Base-by-base conservation (phyloP, 2,329 filamentous ascomycete species). In the Aspergillus sp. region DNA sequence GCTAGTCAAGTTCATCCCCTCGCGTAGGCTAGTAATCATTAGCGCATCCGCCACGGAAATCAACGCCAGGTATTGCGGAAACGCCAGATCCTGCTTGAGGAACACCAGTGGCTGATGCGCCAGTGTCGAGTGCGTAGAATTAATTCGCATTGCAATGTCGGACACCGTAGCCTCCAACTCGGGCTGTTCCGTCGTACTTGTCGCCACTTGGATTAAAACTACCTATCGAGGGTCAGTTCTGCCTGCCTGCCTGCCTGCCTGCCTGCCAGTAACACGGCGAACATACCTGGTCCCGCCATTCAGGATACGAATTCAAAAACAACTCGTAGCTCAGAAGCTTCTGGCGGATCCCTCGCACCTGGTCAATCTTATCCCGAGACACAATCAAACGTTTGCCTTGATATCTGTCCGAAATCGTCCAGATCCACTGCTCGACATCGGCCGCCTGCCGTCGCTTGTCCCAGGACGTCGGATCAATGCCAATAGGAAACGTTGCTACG, bases 1-100 rank as follows among this genome's bases (percentile, higher is more conserved):
- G 4, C 86, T 90, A 0, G 91, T 96, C 47, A 97, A 70, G 63
- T 96, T 97, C 93, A 97, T 97, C 52, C 91, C 91, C 65, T 97
- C 91, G 44, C 93, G 88, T 57, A 97, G 82, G 62, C 88, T 94
- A 2, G 91, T 94, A 60, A 97, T 93, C 80, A 96, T 93, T 43
- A 97, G 74, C 2, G 85, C 86, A 69, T 97, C 90, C 2, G 91
- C 93, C 44, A 94, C 84, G 3, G 88, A 88, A 41, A 96, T 77
- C 5, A 97, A 74, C 1, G 90, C 91, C n/a, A 97, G 78, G 59
- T 96, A 97, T 62, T 96, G 90, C 0, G 86, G 76, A 62, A 94
- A 95, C 48, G 87, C 84, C 49, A 97, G 93, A 58, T 97, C 91
- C 66, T 97, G 91, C 67, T 94, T 90, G 45, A 97, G 74, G 66